Conservation (phyloP, 768 basidiomycete genomes). For the Leccinum barrowsii region DNA sequence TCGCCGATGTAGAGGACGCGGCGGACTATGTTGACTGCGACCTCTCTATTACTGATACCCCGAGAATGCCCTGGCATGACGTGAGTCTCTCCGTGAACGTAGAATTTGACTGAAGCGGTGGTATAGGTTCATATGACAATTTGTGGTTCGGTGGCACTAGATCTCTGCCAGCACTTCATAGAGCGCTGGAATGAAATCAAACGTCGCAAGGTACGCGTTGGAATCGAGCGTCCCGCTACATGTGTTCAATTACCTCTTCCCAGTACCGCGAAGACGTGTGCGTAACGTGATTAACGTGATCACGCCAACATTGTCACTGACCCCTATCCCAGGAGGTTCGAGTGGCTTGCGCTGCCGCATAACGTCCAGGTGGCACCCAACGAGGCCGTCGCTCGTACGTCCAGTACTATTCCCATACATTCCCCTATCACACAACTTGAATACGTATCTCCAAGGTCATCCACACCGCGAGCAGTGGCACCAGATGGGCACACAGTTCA, state of each 20-base stretch:
- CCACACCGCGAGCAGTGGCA: conserved; percentile 67
- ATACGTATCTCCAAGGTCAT: conserved; percentile 40
- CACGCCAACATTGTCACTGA: not conserved
- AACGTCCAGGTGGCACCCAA: conserved; percentile 55
- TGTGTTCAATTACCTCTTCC: conserved; percentile 5
- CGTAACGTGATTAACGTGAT: conserved; percentile 21
- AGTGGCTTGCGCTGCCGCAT: conserved; percentile 81
- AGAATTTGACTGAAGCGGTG: not conserved
- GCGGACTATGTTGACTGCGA: conserved; percentile 69
- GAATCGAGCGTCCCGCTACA: not conserved
- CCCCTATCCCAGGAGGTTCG: conserved; percentile 39
- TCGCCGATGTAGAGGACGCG: conserved; percentile 83
- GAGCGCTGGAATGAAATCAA: conserved; percentile 93
- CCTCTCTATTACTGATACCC: conserved; percentile 61
- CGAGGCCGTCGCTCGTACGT: conserved; percentile 60
- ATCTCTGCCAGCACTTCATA: conserved; percentile 89
- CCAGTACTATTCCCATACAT: conserved; percentile 5
- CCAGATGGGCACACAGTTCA: conserved; percentile 54
- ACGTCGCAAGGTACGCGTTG: conserved; percentile 60
- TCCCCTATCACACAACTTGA: not conserved
- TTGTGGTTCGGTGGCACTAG: conserved; percentile 77
- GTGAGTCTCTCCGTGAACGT: conserved; percentile 41
- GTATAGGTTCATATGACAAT: conserved; percentile 79
- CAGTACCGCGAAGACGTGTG: conserved; percentile 43
- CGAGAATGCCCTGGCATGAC: conserved; percentile 96